Evolutionary conservation across 345 rosid genomes (phyloP).

Genomic region (Lepidium aucheri): DNA sequence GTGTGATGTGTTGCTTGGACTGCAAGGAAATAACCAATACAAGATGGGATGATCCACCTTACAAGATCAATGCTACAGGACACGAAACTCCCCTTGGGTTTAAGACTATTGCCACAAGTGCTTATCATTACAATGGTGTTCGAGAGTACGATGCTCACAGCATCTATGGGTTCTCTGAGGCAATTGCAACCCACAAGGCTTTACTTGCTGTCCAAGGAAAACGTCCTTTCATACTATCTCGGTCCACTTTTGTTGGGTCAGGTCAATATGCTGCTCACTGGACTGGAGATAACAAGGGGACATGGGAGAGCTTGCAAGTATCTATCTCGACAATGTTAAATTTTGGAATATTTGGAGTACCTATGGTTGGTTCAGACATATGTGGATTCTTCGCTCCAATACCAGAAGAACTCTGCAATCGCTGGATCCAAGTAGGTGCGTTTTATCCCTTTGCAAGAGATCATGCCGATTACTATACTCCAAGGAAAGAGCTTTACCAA

Average conservation of each 20-base stretch:
- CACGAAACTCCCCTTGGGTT: conserved; percentile 53
- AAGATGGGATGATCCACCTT: conserved; percentile 91
- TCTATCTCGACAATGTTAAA: conserved; percentile 87
- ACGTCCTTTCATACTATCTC: conserved; percentile 79
- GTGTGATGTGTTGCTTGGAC: conserved; percentile 86
- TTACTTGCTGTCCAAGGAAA: conserved; percentile 62
- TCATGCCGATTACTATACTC: conserved; percentile 86
- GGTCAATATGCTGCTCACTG: conserved; percentile 92
- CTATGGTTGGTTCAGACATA: conserved; percentile 96
- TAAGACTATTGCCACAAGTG: conserved; percentile 88
- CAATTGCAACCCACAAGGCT: conserved; percentile 80
- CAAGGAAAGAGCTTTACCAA: conserved; percentile 95
- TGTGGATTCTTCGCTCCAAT: conserved; percentile 93
- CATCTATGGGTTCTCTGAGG: conserved; percentile 79
- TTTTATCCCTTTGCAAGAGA: conserved; percentile 96
- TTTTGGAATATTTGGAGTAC: conserved; percentile 87
- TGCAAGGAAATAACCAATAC: conserved; percentile 81
- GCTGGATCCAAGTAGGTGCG: conserved; percentile 95
- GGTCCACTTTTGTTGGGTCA: conserved; percentile 87
- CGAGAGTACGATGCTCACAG: conserved; percentile 90
- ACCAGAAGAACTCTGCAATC: conserved; percentile 91
- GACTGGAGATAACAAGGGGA: conserved; percentile 95
- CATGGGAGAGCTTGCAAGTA: conserved; percentile 81
- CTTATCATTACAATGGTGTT: conserved; percentile 82
- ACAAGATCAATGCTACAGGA: conserved; percentile 89